These are phyloP conservation scores for Delonix regia DNA, from an alignment of 306 rosid genomes.

Conservation along the genomic window DNA sequence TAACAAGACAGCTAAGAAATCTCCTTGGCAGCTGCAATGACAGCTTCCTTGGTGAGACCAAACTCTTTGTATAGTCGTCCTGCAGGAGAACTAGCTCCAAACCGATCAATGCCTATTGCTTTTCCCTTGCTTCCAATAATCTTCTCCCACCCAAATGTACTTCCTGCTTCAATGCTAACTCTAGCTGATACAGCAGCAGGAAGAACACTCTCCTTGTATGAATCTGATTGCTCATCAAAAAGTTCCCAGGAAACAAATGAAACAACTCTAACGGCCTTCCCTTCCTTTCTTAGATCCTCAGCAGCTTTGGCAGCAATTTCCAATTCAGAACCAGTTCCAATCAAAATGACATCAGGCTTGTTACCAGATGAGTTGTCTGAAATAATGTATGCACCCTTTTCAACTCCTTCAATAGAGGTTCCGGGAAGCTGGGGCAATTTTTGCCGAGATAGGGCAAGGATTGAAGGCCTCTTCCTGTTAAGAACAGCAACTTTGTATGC, in stretches of 20 bases:
- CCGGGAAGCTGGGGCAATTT: slow-evolving; percentile 83
- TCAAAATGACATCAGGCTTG: slow-evolving; percentile 95
- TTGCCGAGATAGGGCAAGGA: slow-evolving; percentile 95
- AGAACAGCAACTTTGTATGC: slow-evolving; percentile 83
- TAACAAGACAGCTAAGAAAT: slow-evolving; percentile 43
- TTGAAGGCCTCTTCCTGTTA: slow-evolving; percentile 89
- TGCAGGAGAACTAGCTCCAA: slow-evolving; percentile 99
- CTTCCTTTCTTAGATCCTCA: slow-evolving; percentile 89
- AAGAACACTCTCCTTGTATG: slow-evolving; percentile 92
- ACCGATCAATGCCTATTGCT: slow-evolving; percentile 88
- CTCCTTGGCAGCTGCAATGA: slow-evolving; percentile 84
- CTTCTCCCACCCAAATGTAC: slow-evolving; percentile 96
- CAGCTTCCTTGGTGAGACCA: slow-evolving; percentile 91
- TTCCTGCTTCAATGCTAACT: slow-evolving; percentile 96
- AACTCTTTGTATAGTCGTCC: slow-evolving; percentile 87
- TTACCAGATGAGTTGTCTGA: slow-evolving; percentile 86
- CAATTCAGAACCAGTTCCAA: slow-evolving; percentile 94
- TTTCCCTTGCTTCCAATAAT: slow-evolving; percentile 82
- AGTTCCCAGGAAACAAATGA: slow-evolving; percentile 95
- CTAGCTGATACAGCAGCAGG: slow-evolving; percentile 88
- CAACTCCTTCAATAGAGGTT: slow-evolving; percentile 87
- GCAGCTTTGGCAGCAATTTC: slow-evolving; percentile 92
- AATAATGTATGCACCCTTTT: slow-evolving; percentile 87
- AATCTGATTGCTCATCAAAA: slow-evolving; percentile 82
- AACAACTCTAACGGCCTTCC: slow-evolving; percentile 89